A percentile compares a stretch with the other conserved stretches of the same genome.
These are phyloP conservation scores for Fistulifera pelliculosa DNA, from an alignment of 108 stramenopile genomes.

Conservation along the genomic window DNA sequence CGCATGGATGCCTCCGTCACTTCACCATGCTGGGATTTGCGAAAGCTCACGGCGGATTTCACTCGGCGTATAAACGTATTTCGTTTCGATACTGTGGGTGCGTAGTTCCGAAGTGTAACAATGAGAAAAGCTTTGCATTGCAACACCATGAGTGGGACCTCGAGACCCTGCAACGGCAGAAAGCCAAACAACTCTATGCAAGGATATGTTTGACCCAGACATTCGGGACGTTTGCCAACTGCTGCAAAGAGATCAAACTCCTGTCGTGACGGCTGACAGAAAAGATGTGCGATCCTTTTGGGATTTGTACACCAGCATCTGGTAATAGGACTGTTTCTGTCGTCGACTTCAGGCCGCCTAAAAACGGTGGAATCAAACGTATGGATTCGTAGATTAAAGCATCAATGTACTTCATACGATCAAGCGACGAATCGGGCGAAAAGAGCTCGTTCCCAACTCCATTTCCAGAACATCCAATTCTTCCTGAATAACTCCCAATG, in stretches of 20 bases:
- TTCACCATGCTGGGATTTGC: neutral
- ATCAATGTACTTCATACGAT: constrained; percentile 20
- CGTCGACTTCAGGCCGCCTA: constrained; percentile 18
- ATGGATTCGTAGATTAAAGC: constrained; percentile 26
- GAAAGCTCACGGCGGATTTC: no score
- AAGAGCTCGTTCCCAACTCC: constrained; percentile 10
- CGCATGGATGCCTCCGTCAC: neutral
- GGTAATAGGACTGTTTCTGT: constrained; percentile 19
- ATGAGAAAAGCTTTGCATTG: constrained; percentile 24
- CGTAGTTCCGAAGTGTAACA: constrained; percentile 11
- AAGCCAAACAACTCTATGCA: constrained; percentile 19
- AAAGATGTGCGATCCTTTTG: constrained; percentile 19
- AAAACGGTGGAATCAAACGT: constrained; percentile 15
- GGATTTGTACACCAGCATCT: constrained; percentile 22
- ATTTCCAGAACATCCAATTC: constrained; percentile 18
- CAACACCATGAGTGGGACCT: constrained; percentile 23
- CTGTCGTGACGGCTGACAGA: constrained; percentile 10
- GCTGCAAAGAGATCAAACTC: constrained; percentile 4
- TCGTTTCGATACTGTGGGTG: constrained; percentile 7
- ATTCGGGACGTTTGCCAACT: constrained; percentile 12
- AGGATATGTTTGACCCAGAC: constrained; percentile 16
- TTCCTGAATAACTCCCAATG: constrained; percentile 17
- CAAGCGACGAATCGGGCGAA: constrained; percentile 12
- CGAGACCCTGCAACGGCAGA: constrained; percentile 21
- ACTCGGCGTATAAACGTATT: constrained; percentile 12